Percentiles rank a stretch among this genome's conserved stretches.
Conservation (phyloP, 1,284 basidiomycete species). For the Mrakiaceae sp. region DNA sequence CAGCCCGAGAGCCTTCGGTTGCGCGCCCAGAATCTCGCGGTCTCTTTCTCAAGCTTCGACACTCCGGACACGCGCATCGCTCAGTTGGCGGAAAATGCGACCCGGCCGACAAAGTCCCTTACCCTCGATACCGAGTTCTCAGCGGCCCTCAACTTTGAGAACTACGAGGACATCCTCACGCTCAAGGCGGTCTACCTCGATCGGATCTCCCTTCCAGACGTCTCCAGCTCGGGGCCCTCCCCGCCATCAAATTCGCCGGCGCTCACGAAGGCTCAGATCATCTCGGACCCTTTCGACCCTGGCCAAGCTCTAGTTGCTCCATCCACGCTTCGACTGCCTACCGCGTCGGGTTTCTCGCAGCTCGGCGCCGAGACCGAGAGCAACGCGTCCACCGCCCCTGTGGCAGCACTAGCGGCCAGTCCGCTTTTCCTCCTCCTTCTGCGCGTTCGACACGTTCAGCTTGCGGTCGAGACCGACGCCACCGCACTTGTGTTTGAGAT, state of each 20-base stretch:
- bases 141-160: conserved; percentile 60
- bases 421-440: conserved; percentile 42
- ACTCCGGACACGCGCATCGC: neutral
- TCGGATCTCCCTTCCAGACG: conserved; percentile 56
- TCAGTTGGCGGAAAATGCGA: conserved; percentile 25
- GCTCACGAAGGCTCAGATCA: conserved; percentile 20
- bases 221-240: conserved; percentile 23
- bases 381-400: conserved; percentile 13
- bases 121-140: conserved; percentile 64
- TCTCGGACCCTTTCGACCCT: no score
- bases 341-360: neutral
- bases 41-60: conserved; percentile 41
- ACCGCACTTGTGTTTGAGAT: conserved; percentile 49
- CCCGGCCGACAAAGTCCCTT: conserved; percentile 36
- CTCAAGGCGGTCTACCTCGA: conserved; percentile 87
- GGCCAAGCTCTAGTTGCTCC: no score
- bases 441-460: conserved; percentile 55
- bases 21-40: conserved; percentile 51
- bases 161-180: conserved; percentile 71
- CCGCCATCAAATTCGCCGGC: conserved; percentile 19
- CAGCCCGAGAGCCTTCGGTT: conserved; percentile 61
- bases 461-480: conserved; percentile 61
- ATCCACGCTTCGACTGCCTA: conserved; percentile 4
- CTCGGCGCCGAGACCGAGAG: neutral
- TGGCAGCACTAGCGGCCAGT: neutral